These are phyloP conservation scores for Ogataea sp. DNA, from an alignment of 805 yeast genomes.

Conservation along the genomic window DNA sequence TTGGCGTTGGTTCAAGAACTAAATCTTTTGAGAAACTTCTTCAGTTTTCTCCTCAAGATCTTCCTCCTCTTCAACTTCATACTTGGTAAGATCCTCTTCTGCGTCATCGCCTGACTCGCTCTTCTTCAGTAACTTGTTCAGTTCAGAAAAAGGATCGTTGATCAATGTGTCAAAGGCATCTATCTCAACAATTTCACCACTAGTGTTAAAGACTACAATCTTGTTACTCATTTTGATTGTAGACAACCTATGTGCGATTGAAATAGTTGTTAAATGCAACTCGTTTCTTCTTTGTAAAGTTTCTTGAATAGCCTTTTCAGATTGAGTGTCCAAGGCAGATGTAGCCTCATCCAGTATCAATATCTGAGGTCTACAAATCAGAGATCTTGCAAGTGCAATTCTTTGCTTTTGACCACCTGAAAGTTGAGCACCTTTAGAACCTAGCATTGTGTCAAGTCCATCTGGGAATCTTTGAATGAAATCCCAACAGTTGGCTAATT, in stretches of 20 bases:
- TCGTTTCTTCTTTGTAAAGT: slow-evolving; percentile 51
- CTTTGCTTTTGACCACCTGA: slow-evolving; percentile 96
- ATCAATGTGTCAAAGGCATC: slow-evolving; percentile 52
- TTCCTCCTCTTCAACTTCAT: slow-evolving; percentile 3
- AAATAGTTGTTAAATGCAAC: slow-evolving; percentile 64
- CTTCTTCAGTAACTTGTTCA: slow-evolving; percentile 33
- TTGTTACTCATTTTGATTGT: slow-evolving; percentile 80
- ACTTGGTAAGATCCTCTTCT: slow-evolving; percentile 12
- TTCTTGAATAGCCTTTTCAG: slow-evolving; percentile 77
- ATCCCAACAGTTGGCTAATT: slow-evolving; percentile 62
- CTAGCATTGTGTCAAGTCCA: slow-evolving; percentile 74
- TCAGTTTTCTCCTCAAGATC: too few species aligned
- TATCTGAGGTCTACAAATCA: slow-evolving; percentile 71
- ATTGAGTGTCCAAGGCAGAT: slow-evolving; percentile 82
- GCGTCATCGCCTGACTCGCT: slow-evolving; percentile 18
- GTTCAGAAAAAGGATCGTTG: slow-evolving; percentile 33
- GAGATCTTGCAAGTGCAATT: slow-evolving; percentile 83
- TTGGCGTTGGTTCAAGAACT: slow-evolving; percentile 1
- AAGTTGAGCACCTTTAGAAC: slow-evolving; percentile 80
- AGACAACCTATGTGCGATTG: slow-evolving; percentile 86
- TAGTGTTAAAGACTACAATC: slow-evolving; percentile 63
- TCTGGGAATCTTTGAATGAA: slow-evolving; percentile 75
- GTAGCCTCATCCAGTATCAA: slow-evolving; percentile 90
- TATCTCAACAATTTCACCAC: slow-evolving; percentile 68
- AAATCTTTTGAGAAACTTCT: too few species aligned